Base-by-base conservation (phyloP, 2,329 filamentous ascomycete species). In the Pseudophaeomoniella oleicola region DNA sequence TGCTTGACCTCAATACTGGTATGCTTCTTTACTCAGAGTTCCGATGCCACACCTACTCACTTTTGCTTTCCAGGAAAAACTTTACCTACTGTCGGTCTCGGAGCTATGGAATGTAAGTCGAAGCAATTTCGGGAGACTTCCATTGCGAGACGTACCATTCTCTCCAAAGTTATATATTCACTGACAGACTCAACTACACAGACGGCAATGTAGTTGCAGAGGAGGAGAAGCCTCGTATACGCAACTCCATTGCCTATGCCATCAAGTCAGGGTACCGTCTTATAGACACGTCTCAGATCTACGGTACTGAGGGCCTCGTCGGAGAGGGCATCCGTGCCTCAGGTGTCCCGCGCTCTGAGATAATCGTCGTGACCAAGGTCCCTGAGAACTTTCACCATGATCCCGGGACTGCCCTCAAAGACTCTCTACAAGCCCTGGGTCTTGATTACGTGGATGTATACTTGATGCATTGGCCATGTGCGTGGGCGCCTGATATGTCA, bases 291-390 rank as follows among this genome's bases (percentile, higher is more conserved):
- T 48, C 51, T 2, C 44, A 50, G 30, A 17, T 29, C 19, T 56
- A 56, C 34, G 43, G 40, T 2, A 47, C 51, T 22, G 53, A 56
- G 37, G 37, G 44, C 14, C 37, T 47, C 14, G 52, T 56, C 4
- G 56, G 56, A 4, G 45, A 46, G 6, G 56, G 50, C 6, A 48
- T 59, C 18, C 48, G 50, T 3, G 51, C 44, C 15, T 53, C 49
- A 9, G 53, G 53, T 4, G 37, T 59, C 4, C 55, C 56, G 9
- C 50, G 57, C 5, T 44, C 44, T n/a, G 50, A 57, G 16, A 52
- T 58, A 32, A 50, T 43, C 29, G 40, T 57, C 27, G 50, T 51
- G 1, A 57, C 51, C 31, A 59, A 59, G 40, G 44, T 59, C 35
- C 47, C 46, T 39, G 48, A 48, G 34, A 17, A 50, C 18, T 48